Evolutionary conservation across 2,329 filamentous ascomycete species (phyloP).

Genomic region (Colletotrichum scovillei): DNA sequence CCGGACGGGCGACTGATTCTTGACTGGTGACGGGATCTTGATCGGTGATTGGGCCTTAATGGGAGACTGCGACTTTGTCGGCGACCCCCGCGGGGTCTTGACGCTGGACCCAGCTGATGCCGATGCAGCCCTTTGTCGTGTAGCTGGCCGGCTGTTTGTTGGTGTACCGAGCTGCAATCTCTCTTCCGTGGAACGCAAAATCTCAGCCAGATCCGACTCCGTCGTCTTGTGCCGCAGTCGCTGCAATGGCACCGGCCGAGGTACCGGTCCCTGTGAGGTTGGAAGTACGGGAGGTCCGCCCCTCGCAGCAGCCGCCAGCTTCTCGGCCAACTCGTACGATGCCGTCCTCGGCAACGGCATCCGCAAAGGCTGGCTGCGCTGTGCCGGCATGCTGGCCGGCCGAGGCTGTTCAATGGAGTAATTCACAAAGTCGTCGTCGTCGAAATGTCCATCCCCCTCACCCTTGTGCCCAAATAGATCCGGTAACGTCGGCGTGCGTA

Average conservation of each 20-base stretch:
- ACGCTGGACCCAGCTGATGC: slow-evolving; percentile 36
- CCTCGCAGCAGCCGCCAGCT: slow-evolving; percentile 34
- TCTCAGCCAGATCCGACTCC: slow-evolving; percentile 62
- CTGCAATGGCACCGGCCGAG: slow-evolving; percentile 34
- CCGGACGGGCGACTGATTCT: neutral
- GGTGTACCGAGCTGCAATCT: slow-evolving; percentile 55
- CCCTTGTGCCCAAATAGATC: slow-evolving; percentile 40
- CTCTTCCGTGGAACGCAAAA: slow-evolving; percentile 64
- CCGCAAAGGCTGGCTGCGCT: slow-evolving; percentile 4
- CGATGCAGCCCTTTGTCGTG: slow-evolving; percentile 45
- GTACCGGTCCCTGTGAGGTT: slow-evolving; percentile 30
- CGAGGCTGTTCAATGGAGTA: slow-evolving; percentile 26
- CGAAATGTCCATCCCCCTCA: slow-evolving; percentile 12
- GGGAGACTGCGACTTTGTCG: slow-evolving; percentile 8
- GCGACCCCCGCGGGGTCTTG: slow-evolving; percentile 20
- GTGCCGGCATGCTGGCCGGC: slow-evolving; percentile 23
- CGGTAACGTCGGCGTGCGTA: slow-evolving; percentile 51
- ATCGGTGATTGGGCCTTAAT: neutral
- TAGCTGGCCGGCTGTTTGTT: slow-evolving; percentile 42
- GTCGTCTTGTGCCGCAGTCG: slow-evolving; percentile 47
- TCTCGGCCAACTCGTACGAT: slow-evolving; percentile 36
- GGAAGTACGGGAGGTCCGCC: slow-evolving; percentile 21
- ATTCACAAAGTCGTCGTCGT: slow-evolving; percentile 12
- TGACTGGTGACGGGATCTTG: slow-evolving; percentile 10
- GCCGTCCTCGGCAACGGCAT: slow-evolving; percentile 30